Evolutionary conservation across 108 stramenopile genomes (phyloP).

Genomic region (Chaetoceros muelleri): DNA sequence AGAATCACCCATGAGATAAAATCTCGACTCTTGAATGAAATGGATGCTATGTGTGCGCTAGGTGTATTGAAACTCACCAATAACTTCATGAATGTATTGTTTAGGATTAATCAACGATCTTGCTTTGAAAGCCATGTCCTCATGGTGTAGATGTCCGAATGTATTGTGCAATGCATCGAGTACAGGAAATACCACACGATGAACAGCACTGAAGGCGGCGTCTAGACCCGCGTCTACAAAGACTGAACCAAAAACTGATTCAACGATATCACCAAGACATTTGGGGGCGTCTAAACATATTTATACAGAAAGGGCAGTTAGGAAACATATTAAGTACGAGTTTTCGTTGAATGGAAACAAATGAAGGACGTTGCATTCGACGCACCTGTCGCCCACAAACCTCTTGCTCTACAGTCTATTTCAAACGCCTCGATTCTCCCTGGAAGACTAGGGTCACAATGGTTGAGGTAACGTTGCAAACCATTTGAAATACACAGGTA

Average conservation of each 20-base stretch:
- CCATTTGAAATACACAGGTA: constrained; percentile 28
- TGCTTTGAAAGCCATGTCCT: background rate
- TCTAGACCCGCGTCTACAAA: constrained; percentile 32
- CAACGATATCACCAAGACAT: constrained; percentile 41
- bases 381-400: constrained; percentile 43
- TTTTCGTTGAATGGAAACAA: background rate
- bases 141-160: background rate
- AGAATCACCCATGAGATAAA: background rate
- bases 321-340: background rate
- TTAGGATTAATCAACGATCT: constrained; percentile 32
- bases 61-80: constrained; percentile 14
- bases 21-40: no score
- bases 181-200: constrained; percentile 16
- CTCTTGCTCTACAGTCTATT: constrained; percentile 17
- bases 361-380: no score
- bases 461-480: constrained; percentile 31
- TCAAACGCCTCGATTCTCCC: constrained; percentile 35
- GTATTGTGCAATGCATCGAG: constrained; percentile 5
- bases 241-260: constrained; percentile 45
- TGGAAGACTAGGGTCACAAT: constrained; percentile 39
- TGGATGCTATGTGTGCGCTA: no score
- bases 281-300: constrained; percentile 38
- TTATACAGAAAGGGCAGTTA: background rate
- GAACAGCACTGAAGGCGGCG: constrained; percentile 20
- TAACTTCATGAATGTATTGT: constrained; percentile 22